Percentiles rank a stretch among this genome's conserved stretches.
Evolutionary conservation across 352 stramenopile species (phyloP).

Genomic region (Blastocystis sp.): DNA sequence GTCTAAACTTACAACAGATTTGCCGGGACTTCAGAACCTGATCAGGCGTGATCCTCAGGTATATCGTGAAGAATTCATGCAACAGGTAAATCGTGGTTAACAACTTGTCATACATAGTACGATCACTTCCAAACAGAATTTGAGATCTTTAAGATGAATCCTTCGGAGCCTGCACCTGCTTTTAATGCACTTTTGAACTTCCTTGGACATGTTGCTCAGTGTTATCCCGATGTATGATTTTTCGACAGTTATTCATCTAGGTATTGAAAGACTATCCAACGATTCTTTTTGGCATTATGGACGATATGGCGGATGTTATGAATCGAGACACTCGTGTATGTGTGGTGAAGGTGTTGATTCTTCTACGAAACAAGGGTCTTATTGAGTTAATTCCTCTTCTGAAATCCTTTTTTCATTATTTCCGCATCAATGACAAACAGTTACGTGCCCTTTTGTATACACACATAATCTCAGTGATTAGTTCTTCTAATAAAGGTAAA

Average conservation of each 20-base stretch:
- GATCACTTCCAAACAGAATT: conserved; percentile 89
- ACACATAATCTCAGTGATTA: conserved; percentile 89
- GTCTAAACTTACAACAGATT: conserved; percentile 67
- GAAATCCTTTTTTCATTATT: conserved; percentile 91
- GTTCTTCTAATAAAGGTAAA: conserved; percentile 79
- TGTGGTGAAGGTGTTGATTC: conserved; percentile 86
- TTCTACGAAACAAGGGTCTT: conserved; percentile 87
- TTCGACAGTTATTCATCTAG: conserved; percentile 49
- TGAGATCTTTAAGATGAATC: conserved; percentile 85
- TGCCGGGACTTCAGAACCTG: conserved; percentile 93
- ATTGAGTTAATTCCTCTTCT: conserved; percentile 82
- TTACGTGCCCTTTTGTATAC: conserved; percentile 85
- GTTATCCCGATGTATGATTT: conserved; percentile 69
- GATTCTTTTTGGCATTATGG: conserved; percentile 84
- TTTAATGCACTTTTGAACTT: conserved; percentile 93
- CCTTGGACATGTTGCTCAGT: conserved; percentile 81
- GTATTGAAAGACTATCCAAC: conserved; percentile 77
- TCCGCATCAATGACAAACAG: conserved; percentile 87
- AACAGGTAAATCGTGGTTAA: conserved; percentile 72
- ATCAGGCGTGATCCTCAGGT: conserved; percentile 89
- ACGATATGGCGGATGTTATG: conserved; percentile 79
- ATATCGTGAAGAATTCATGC: conserved; percentile 92
- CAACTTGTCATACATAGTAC: conserved; percentile 61
- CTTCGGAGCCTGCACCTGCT: conserved; percentile 78
- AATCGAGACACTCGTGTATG: conserved; percentile 82